Conservation (phyloP, 2,329 filamentous ascomycete genomes). For the Exophiala xenobiotica region DNA sequence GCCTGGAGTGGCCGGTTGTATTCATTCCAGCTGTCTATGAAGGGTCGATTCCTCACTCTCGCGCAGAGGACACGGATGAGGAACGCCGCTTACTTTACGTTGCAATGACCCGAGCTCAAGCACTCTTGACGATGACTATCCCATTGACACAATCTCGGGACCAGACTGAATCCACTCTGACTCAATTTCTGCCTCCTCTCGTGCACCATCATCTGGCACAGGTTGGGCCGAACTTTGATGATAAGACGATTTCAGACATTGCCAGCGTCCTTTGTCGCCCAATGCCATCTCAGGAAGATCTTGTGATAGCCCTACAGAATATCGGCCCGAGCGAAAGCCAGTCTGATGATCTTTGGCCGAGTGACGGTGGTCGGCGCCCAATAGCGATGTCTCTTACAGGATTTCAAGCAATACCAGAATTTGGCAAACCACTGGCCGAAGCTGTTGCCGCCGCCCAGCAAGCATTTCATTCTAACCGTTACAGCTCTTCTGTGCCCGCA, state of each 20-base stretch:
- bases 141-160: constrained; percentile 65
- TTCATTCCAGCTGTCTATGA: constrained; percentile 89
- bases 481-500: too few species aligned
- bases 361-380: constrained; percentile 56
- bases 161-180: constrained; percentile 63
- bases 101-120: constrained; percentile 91
- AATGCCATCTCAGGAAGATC: constrained; percentile 56
- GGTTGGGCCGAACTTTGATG: constrained; percentile 69
- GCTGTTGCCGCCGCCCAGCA: constrained; percentile 9
- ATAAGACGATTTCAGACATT: constrained; percentile 62
- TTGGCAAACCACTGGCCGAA: constrained; percentile 18
- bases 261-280: constrained; percentile 68
- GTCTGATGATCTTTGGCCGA: constrained; percentile 68
- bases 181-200: constrained; percentile 65
- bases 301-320: constrained; percentile 49
- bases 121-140: constrained; percentile 79
- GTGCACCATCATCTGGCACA: constrained; percentile 55
- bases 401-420: constrained; percentile 5
- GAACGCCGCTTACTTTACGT: constrained; percentile 89
- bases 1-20: constrained; percentile 92
- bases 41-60: constrained; percentile 84
- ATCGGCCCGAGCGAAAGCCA: constrained; percentile 48
- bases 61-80: constrained; percentile 82
- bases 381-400: constrained; percentile 33
- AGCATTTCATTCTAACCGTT: background rate